Base-by-base conservation (phyloP, 1,139 yeast species). In the Eremothecium cymbalariae region DNA sequence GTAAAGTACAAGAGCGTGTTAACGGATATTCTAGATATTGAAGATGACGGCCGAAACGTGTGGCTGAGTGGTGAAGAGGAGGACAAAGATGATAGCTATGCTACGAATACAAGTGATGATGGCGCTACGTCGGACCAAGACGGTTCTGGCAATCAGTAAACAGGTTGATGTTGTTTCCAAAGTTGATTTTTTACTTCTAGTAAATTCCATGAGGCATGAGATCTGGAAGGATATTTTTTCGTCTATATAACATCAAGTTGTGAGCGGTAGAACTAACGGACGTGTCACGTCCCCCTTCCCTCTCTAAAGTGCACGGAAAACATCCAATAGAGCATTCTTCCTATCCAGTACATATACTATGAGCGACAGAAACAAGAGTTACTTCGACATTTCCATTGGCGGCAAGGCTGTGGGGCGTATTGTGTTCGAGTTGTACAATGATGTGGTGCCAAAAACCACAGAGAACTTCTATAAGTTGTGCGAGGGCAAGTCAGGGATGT, bases 391-490 rank as follows among this genome's bases (percentile, higher is more conserved):
- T 41, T 60, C 86, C 7, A 75, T 81, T 46, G 82, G 79, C 35
- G 78, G 70, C 23, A 68, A 64, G 38, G 64, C 74, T 5, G 68
- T 72, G 43, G 95, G 95, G 23, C 72, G 93, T 48, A 69, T 81
- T 23, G 79, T 76, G 5, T 80, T 85, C 55, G 84, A 83, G 53
- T 65, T 86, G 45, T 86, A 68, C 66, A 65, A 69, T 45, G 95
- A 83, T 47, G 69, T 80, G 9, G 95, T 84, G 4, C 98, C 98
- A 34, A 82, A 77, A 59, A 90, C 98, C 0, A 83, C 93, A 4
- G 96, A 85, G 51, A 90, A 90, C 64, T 90, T 93, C 68, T 72
- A 88, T 44, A 85, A 90, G 3, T 67, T 93, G 39, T 81, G 94
- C 60, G 81, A 95, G 28, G 96, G 97, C 14, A 94, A 83, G 53